Evolutionary conservation across 345 rosid genomes (phyloP), one percentile per base, ranked within the genome.

Genomic region (Gossypium longicalyx): DNA sequence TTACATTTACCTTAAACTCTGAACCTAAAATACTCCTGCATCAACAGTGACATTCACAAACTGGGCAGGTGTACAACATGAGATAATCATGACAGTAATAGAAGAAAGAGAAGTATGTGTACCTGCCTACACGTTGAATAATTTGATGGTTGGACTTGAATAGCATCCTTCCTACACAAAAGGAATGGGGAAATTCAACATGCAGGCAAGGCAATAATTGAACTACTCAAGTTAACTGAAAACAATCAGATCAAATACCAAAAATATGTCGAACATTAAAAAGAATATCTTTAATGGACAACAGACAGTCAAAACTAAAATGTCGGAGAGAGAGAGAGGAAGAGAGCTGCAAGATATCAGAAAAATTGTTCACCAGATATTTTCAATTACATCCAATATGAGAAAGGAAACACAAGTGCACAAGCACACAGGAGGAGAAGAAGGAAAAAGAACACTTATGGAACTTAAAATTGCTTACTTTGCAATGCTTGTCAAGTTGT

Each of bases 71-170:
- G 29, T 16, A 19, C 9, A n/a, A 29, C 27, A 73, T 47, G 25
- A 27, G 64, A 74, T 51, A 64, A 52, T n/a, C 27, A 73, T 15
- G 22, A 59, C 9, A 0, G 8, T 59, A 16, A 56, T 51, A 34
- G 47, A 38, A 13, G 51, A 25, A 27, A 71, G 20, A 25, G 59
- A 7, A 45, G 52, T 61, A 34, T 48, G 23, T 51, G 68, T 77
- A 89, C 95, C 95, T 87, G 89, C 70, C 59, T 79, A 56, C 6
- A 71, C 83, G 78, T 84, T 62, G 83, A 63, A 79, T 72, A 66
- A 67, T 56, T 77, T 74, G 84, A 76, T 53, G 78, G 59, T 65
- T 1, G 66, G 47, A 66, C 80, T 77, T 68, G 71, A 80, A 65
- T 67, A 74, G 54, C 72, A 76, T 80, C 80, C 51, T 82, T 85